Evolutionary conservation across 2,329 filamentous ascomycete species (phyloP).

Genomic region (Onygenales sp.): DNA sequence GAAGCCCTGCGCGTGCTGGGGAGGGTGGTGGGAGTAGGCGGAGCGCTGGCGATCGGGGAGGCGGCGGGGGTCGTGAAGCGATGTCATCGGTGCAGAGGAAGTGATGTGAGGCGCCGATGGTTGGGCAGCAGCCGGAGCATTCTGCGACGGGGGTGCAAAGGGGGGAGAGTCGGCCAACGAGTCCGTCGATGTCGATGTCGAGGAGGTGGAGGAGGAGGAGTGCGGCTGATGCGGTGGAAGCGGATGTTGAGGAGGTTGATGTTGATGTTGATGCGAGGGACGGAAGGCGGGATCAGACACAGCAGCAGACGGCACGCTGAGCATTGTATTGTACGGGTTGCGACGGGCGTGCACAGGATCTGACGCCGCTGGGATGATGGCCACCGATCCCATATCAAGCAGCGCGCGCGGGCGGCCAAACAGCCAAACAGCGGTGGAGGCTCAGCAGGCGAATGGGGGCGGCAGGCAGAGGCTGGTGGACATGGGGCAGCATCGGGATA

Average conservation of each 20-base stretch:
- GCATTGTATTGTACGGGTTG: not conserved
- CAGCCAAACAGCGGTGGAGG: no score
- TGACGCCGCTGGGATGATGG: constrained; percentile 61
- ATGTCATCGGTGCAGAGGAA: constrained; percentile 39
- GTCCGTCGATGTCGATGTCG: not conserved
- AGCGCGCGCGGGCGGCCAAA: no score
- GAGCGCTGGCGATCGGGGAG: not conserved
- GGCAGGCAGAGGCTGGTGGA: no score
- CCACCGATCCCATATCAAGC: constrained; percentile 50
- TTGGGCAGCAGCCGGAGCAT: not conserved
- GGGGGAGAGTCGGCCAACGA: not conserved
- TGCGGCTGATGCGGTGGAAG: not conserved
- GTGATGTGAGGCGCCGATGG: constrained; percentile 3
- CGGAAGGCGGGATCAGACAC: not conserved
- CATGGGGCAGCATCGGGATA: no score
- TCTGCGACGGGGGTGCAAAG: not conserved
- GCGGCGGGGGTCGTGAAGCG: constrained; percentile 17
- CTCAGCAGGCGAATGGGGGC: no score
- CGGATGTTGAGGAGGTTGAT: not conserved
- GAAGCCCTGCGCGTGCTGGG: constrained; percentile 10
- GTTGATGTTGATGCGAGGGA: not conserved
- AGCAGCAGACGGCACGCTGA: not conserved
- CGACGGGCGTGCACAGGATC: constrained; percentile 32
- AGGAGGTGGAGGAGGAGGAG: not conserved
- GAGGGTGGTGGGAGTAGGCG: constrained; percentile 9